Base-by-base conservation (phyloP, 2,329 filamentous ascomycete genomes). In the Blastomyces emzantsi region DNA sequence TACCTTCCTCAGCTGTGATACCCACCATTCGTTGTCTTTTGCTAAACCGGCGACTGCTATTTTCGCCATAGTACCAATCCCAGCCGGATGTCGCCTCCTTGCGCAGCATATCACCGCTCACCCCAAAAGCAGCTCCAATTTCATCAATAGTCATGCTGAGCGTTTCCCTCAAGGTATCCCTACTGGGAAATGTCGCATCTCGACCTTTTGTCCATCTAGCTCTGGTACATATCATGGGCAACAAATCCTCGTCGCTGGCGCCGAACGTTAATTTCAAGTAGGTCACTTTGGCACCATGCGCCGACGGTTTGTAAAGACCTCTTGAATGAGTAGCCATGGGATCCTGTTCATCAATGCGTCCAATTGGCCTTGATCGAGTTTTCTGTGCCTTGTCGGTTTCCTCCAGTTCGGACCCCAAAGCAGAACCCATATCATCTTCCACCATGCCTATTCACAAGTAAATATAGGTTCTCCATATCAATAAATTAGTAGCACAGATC, bases 251-350 rank as follows among this genome's bases (percentile, higher is more conserved):
- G 17, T 76, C 70, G 33, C 76, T 77, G 2, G 80, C 76, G 4
- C 84, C 83, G 72, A 83, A 85, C 1, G 81, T 75, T 61, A 80
- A 73, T 64, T 77, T 78, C 64, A 82, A 69, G 61, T 80, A 76
- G n/a, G 76, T 72, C 54, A 75, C 71, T 67, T 81, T 82, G 1
- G 73, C 73, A 36, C 73, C 70, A 64, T 75, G 74, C 19, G 74
- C 71, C 28, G 70, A 67, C 13, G 74, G 70, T 52, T 74, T 74
- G 57, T 72, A 69, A 17, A 75, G 69, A 9, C 77, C 77, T 1
- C 77, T 72, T 33, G 68, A 75, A 66, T 77, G 77, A 0, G 70
- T 71, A 5, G 73, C 71, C 19, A 70, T 66, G 1, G 67, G 59
- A 6, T 68, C 60, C 33, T 67, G 59, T 43, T 63, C 63, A 17